Evolutionary conservation across 2,329 filamentous ascomycete genomes (phyloP), one percentile per base, ranked within the genome.

Genomic region (Alternaria sp.): DNA sequence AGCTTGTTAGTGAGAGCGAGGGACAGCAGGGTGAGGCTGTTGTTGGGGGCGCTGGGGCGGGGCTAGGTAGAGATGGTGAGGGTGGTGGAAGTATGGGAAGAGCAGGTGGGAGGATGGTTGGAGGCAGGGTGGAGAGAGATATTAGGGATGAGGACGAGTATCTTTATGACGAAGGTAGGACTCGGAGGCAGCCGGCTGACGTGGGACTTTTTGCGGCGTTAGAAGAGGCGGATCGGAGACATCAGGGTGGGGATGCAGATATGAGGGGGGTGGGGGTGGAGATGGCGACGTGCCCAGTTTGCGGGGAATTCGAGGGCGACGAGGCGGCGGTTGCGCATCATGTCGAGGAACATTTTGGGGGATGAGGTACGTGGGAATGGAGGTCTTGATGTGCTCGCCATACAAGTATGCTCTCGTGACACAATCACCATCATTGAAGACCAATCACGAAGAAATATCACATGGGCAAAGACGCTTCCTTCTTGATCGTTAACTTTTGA

Each of bases 241-340:
- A 73, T 57, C 67, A 76, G 65, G 71, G 54, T 66, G 67, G 65
- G 53, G 49, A 52, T 45, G 17, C n/a, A n/a, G n/a, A n/a, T n/a
- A n/a, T 23, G 7, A 56, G 26, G n/a, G 59, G 56, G 70, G 75
- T 43, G n/a, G 59, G 56, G 70, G 75, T 43, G 69, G 78, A 59
- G 36, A 73, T 66, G 26, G 80, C 71, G 51, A 77, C 58, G 6
- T 93, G 90, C 74, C 90, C 90, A 0, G 87, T 93, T 1, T 93
- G 90, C 73, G 84, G 83, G 4, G 79, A 73, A 0, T 93, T 92
- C 75, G 85, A 90, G 67, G 90, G 90, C 1, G 90, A 93, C 67
- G 90, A 90, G 70, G 81, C 82, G 1, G 90, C 90, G 9, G 89
- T 93, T 10, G 86, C 87, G 10, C 85, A 90, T 77, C 90, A 93